These are phyloP conservation scores for Aspergillus sp. DNA, from an alignment of 2,329 filamentous ascomycete genomes.

Conservation along the genomic window DNA sequence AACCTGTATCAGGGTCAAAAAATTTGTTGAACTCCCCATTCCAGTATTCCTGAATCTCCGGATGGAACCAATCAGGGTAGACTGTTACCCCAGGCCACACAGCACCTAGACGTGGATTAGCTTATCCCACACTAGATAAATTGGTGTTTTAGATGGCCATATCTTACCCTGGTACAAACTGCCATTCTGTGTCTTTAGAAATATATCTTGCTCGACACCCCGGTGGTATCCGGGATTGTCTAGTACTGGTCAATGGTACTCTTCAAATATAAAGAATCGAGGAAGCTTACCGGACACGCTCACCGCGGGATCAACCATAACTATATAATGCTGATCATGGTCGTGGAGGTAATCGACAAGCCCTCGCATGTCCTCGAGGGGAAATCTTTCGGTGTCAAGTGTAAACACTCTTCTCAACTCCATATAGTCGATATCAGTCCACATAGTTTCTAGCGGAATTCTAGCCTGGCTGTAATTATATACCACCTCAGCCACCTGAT, in stretches of 20 bases:
- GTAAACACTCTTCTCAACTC: slow-evolving; percentile 39
- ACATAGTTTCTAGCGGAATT: slow-evolving; percentile 48
- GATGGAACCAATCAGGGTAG: slow-evolving; percentile 76
- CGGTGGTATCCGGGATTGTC: slow-evolving; percentile 60
- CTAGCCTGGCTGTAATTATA: slow-evolving; percentile 43
- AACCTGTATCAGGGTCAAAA: slow-evolving; percentile 62
- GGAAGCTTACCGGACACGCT: slow-evolving; percentile 31
- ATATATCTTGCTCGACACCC: slow-evolving; percentile 58
- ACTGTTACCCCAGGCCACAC: slow-evolving; percentile 75
- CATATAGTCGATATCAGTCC: slow-evolving; percentile 49
- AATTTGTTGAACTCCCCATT: slow-evolving; percentile 65
- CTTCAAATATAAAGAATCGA: background rate
- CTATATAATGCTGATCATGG: slow-evolving; percentile 67
- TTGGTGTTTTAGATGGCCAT: background rate
- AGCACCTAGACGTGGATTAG: slow-evolving; percentile 50
- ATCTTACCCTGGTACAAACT: slow-evolving; percentile 48
- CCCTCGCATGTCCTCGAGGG: slow-evolving; percentile 56
- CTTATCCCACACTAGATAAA: background rate
- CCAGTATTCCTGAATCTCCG: slow-evolving; percentile 67
- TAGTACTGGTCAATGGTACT: slow-evolving; percentile 15
- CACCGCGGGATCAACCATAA: slow-evolving; percentile 70
- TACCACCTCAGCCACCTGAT: slow-evolving; percentile 45
- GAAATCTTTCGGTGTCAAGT: slow-evolving; percentile 39
- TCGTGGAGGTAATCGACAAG: slow-evolving; percentile 66
- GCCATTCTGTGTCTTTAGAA: slow-evolving; percentile 56